phyloP scores from a whole-genome alignment of 148 eudicot genomes.

The Gaultheria prostrata region DNA sequence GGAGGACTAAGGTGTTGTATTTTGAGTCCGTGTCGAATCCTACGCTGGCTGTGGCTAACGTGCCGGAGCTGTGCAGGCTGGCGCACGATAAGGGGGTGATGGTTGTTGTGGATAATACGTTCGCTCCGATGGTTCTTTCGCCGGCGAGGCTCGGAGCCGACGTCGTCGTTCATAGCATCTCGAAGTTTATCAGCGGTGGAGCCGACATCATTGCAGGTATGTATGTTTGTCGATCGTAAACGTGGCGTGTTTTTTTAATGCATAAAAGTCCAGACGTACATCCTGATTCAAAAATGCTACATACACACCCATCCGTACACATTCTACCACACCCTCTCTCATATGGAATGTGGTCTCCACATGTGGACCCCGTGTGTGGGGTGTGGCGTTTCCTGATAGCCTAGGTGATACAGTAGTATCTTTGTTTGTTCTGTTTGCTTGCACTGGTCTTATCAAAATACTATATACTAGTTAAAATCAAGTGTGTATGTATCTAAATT shows the following conservation, averaged over 20 bases:
- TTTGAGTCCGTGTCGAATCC: conserved; percentile 90
- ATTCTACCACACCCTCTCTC: too few species aligned
- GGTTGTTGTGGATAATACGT: conserved; percentile 89
- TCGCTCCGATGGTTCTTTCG: conserved; percentile 84
- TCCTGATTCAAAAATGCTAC: too few species aligned
- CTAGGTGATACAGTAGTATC: too few species aligned
- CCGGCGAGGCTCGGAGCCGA: conserved; percentile 93
- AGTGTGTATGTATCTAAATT: too few species aligned
- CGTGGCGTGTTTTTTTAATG: conserved; percentile 19
- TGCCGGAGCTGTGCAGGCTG: conserved; percentile 60
- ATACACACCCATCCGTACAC: too few species aligned
- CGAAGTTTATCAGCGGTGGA: conserved; percentile 90
- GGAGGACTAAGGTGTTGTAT: conserved; percentile 68
- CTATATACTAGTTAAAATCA: too few species aligned
- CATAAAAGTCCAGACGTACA: not conserved
- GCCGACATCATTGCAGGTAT: conserved; percentile 94
- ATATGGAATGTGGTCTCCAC: too few species aligned
- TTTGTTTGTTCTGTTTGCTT: too few species aligned
- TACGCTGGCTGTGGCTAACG: conserved; percentile 70
- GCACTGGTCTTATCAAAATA: too few species aligned
- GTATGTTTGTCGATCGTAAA: conserved; percentile 33
- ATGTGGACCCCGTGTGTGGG: too few species aligned
- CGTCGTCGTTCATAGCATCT: conserved; percentile 86
- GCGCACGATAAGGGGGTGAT: conserved; percentile 68
- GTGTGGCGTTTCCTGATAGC: too few species aligned